These are phyloP conservation scores for Leishmania braziliensis DNA, from an alignment of 208 protist species.

Conservation along the genomic window DNA sequence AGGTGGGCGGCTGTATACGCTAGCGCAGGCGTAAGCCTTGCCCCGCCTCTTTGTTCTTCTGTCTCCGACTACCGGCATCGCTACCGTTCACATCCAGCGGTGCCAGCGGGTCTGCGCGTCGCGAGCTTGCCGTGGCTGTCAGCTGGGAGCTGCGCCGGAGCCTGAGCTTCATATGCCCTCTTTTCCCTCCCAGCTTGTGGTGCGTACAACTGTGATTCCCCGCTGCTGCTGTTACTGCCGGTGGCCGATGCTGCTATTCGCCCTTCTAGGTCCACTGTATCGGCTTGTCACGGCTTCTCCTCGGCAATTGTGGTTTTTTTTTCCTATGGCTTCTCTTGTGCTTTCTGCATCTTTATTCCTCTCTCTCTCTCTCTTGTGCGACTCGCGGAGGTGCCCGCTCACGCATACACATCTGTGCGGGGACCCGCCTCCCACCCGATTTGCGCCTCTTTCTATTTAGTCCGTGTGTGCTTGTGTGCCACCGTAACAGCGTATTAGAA, in stretches of 20 bases:
- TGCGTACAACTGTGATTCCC: not conserved
- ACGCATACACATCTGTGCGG: not conserved
- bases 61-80: not conserved
- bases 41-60: not conserved
- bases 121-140: not conserved
- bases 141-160: not conserved
- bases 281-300: not conserved
- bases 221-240: no score
- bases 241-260: not conserved
- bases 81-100: not conserved
- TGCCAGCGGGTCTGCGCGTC: not conserved
- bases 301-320: not conserved
- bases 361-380: not conserved
- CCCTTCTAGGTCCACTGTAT: not conserved
- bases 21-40: not conserved
- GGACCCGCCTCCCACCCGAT: not conserved
- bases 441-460: not conserved
- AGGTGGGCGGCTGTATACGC: not conserved
- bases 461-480: not conserved
- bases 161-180: not conserved
- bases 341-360: no score
- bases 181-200: slow-evolving; percentile 2
- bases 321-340: not conserved
- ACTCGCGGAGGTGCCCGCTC: not conserved
- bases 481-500: not conserved